These are phyloP conservation scores for Harringtonia lauricola DNA, from an alignment of 2,329 filamentous ascomycete genomes.

Conservation along the genomic window DNA sequence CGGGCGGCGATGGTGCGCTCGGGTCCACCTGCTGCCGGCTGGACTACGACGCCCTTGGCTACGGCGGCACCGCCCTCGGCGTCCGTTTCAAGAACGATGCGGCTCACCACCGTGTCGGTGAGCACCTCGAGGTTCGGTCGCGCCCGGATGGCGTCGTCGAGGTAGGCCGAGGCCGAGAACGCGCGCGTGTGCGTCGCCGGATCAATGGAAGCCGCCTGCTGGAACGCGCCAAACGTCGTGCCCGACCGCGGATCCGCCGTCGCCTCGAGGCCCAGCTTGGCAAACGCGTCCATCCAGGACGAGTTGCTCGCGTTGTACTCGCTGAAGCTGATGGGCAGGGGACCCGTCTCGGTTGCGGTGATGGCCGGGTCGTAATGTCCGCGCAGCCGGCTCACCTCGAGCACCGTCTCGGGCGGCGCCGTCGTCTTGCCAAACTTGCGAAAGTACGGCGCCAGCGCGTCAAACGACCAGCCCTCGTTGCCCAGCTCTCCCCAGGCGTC, in stretches of 20 bases:
- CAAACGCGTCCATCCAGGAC: constrained; percentile 26
- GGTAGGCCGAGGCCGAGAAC: constrained; percentile 9
- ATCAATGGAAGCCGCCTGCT: constrained; percentile 9
- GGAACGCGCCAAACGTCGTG: constrained; percentile 2
- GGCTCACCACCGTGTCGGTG: constrained; percentile 15
- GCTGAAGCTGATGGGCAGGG: constrained; percentile 24
- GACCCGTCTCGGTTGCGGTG: constrained; percentile 17
- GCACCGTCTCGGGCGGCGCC: constrained; percentile 15
- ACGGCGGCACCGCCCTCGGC: neutral
- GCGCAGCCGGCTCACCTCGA: constrained; percentile 17
- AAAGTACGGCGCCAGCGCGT: constrained; percentile 21
- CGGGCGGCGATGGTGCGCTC: neutral
- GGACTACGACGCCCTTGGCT: constrained; percentile 15
- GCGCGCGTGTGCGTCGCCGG: constrained; percentile 8
- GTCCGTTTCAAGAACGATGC: constrained; percentile 10
- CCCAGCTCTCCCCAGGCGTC: constrained; percentile 47
- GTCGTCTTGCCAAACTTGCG: constrained; percentile 23
- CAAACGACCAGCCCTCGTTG: constrained; percentile 48
- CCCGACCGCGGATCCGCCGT: constrained; percentile 19
- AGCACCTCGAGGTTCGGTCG: constrained; percentile 9
- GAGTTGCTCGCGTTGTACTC: constrained; percentile 21
- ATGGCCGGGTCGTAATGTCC: constrained; percentile 19
- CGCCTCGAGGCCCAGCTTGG: constrained; percentile 20
- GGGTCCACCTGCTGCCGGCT: constrained; percentile 7
- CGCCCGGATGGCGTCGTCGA: constrained; percentile 3